Base-by-base conservation (phyloP, 2,329 filamentous ascomycete species). In the Dendryphion nanum region DNA sequence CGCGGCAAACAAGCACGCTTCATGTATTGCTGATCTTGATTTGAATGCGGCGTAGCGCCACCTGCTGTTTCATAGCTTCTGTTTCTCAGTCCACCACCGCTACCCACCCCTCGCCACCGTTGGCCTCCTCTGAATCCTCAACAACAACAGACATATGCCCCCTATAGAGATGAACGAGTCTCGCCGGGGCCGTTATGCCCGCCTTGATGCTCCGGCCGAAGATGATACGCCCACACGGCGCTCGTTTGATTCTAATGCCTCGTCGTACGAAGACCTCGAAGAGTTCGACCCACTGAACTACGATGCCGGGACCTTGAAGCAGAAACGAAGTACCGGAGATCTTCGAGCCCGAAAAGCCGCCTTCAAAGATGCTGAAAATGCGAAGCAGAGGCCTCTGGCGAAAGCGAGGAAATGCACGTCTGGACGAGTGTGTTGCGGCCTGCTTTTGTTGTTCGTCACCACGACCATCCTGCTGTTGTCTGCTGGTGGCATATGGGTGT, bases 251-350 rank as follows among this genome's bases (percentile, higher is more conserved):
- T 62, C 61, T 12, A 54, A 57, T 37, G 51, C 46, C 14, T 64
- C 60, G n/a, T 56, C 59, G 34, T 54, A 48, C 37, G 57, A 65
- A 48, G 64, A 67, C 44, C 57, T 73, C 41, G 69, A 72, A 45
- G 70, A 72, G 38, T 63, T 72, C 48, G 71, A 74, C 41, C 71
- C 71, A 14, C 57, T 74, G 5, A 69, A 69, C 41, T 65, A 64
- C 44, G 63, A 60, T 46, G 62, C 51, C 48, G 64, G 49, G 41
- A 59, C 38, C 53, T 62, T 67, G 50, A 65, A 61, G 64, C 69
- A 59, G 50, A 70, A 63, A 59, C 64, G 63, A 48, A 63, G 60
- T 40, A 53, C 54, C 2, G 55, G 59, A 30, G 55, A 61, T 32
- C 59, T 64, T 36, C 54, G 61, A 32, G 47, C 61, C 13, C 54